Evolutionary conservation across 441 rosid species (phyloP), one percentile per base, ranked within the genome.

Genomic region (Metrosideros polymorpha): DNA sequence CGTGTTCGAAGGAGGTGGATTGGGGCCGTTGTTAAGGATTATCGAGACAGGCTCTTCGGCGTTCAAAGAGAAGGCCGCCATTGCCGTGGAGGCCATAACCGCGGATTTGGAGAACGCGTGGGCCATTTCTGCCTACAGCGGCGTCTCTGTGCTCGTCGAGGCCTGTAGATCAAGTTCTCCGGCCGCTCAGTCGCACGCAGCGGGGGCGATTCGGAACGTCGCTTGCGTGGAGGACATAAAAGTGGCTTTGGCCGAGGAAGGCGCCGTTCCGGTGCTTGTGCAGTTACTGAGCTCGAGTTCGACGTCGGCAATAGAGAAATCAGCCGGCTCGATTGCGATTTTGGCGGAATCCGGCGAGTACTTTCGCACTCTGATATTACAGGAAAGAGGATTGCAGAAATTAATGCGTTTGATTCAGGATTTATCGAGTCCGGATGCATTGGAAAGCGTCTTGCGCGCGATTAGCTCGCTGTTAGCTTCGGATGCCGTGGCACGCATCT

Each of bases 81-180:
- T 91, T 14, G 97, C 95, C 9, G 90, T 96, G 35, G 97, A 96
- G 86, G 94, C 97, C 3, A 93, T 96, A 66, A 96, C 98, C 66
- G 84, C 89, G n/a, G 94, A 95, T 89, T 90, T 90, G 13, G 98
- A 95, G 24, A 93, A 94, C 83, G 93, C 93, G 3, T 95, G 98
- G 97, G 97, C 94, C 13, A 82, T 96, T 83, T 93, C 95, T 9
- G 94, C 97, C 1, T 93, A 95, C 90, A 93, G 97, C 22, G 97
- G 98, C 53, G 90, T 93, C 30, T 52, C 94, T 4, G 85, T 93
- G 2, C 84, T 96, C 82, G 87, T 96, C 82, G 96, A 96, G 57
- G 95, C 97, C 6, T 93, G 95, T 63, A 88, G 92, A 89, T 93
- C 96, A 35, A 94, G 96, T 24, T 93, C 96, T 2, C 87, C 85